These are phyloP conservation scores for Torulaspora delbrueckii DNA, from an alignment of 805 yeast species.

Conservation along the genomic window DNA sequence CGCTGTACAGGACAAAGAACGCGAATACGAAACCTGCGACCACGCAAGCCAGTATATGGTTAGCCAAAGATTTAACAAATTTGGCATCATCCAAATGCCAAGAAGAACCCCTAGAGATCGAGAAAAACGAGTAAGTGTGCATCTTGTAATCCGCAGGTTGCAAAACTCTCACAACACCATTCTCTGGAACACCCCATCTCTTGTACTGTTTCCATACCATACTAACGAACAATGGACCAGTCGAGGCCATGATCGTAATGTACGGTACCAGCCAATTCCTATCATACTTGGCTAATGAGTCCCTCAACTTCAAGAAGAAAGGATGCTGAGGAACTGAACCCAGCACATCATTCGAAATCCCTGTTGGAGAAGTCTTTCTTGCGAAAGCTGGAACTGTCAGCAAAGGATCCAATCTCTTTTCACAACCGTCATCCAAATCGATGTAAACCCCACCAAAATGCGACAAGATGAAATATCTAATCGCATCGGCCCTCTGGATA, in stretches of 20 bases:
- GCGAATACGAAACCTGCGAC: conserved; percentile 64
- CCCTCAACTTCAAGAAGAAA: conserved; percentile 67
- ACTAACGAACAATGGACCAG: conserved; percentile 85
- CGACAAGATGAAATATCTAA: conserved; percentile 75
- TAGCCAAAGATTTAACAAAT: conserved; percentile 65
- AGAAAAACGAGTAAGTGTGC: conserved; percentile 58
- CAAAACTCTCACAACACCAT: conserved; percentile 62
- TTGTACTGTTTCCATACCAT: conserved; percentile 85
- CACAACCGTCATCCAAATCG: conserved; percentile 88
- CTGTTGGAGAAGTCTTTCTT: conserved; percentile 83
- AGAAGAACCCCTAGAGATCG: conserved; percentile 75
- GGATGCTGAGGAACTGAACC: conserved; percentile 86
- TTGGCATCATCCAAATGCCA: conserved; percentile 92
- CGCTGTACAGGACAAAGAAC: conserved; percentile 41
- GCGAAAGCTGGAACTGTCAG: conserved; percentile 80
- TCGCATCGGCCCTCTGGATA: conserved; percentile 86
- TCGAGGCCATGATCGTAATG: conserved; percentile 85
- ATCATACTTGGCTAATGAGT: conserved; percentile 56
- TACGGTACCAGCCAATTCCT: conserved; percentile 82
- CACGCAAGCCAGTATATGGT: conserved; percentile 69
- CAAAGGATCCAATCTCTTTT: conserved; percentile 71
- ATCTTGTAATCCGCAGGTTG: conserved; percentile 70
- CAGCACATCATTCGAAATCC: conserved; percentile 90
- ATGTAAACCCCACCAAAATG: conserved; percentile 89
- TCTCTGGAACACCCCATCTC: conserved; percentile 68